Evolutionary conservation across 2,329 filamentous ascomycete species (phyloP), one percentile per base, ranked within the genome.

Genomic region (Botrytis tulipae): DNA sequence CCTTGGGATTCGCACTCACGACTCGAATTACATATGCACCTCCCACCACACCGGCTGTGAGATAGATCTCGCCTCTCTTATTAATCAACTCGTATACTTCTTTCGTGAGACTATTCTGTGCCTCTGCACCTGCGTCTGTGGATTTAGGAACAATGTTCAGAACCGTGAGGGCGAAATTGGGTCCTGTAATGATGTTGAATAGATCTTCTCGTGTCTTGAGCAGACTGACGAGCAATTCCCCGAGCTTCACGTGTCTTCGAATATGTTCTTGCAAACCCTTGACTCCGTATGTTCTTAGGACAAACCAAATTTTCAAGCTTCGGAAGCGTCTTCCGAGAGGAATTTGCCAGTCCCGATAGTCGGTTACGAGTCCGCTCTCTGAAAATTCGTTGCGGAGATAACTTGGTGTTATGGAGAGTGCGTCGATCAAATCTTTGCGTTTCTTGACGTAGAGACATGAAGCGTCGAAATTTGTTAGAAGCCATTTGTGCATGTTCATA

Each of bases 271-370:
- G 90, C 79, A 98, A 83, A 0, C 95, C 95, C 44, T 86, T 86
- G 70, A 97, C 84, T 66, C 95, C 95, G 80, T 94, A 97, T 61
- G 88, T 91, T 62, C 95, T 87, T 78, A 98, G 85, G 12, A 98
- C 94, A 81, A 98, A 98, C 95, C 95, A 98, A 76, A 97, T 91
- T 85, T 98, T 98, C 73, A 98, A 84, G 4, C 92, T 90, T 74
- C 95, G 88, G 87, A 98, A 98, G 25, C 95, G 87, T 4, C 95
- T 87, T 14, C 95, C 95, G 0, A 98, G 90, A 0, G 95, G 94
- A 79, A 98, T 97, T 84, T 97, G 94, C 95, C 95, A 98, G 85
- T 98, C 95, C 65, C 95, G 90, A 85, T 97, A 98, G 83, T 98
- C 95, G 37, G 94, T 97, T 1, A 98, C 95, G 2, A 95, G 87